Base-by-base conservation (phyloP, 1,139 yeast species). In the Yamadazyma friedrichii region DNA sequence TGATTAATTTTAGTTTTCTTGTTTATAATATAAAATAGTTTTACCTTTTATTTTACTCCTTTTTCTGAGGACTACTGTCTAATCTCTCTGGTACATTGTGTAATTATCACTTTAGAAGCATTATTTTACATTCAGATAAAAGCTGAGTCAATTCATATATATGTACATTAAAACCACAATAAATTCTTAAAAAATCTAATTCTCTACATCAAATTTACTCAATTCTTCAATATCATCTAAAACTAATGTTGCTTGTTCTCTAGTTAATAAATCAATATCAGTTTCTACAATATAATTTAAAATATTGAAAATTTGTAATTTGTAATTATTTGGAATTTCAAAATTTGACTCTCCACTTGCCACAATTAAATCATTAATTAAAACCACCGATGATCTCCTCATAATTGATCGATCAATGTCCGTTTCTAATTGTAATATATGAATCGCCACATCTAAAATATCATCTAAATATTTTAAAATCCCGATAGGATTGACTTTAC, bases 321-420 rank as follows among this genome's bases (percentile, higher is more conserved):
- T 72, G 52, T 78, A 76, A 1, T 65, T 61, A 9, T 55, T 55
- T 0, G 88, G 82, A 36, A 83, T 70, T 6, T 73, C 65, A 3
- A 80, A 62, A 5, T 72, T 73, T 6, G 72, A 59, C 17, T 57
- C 50, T 1, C 74, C 62, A 3, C 74, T 68, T 32, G 74, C 82
- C 39, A 61, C 51, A 2, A 86, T 59, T 46, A 88, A 62, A 52
- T 88, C 94, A 46, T 80, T 77, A 2, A 88, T 63, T 28, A 88
- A 61, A 11, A 82, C 84, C 3, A 88, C 74, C 0, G 96, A 89
- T 0, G 95, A 71, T 36, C 97, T 68, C 48, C 95, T 71, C 76
- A 91, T 74, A 0, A 83, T 64, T 1, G 80, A 69, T 36, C 68
- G 63, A 2, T 76, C 80, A 24, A 55, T 51, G 1, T 42, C 61